Conservation (phyloP, 2,329 filamentous ascomycete species). For the Fusarium sp. region DNA sequence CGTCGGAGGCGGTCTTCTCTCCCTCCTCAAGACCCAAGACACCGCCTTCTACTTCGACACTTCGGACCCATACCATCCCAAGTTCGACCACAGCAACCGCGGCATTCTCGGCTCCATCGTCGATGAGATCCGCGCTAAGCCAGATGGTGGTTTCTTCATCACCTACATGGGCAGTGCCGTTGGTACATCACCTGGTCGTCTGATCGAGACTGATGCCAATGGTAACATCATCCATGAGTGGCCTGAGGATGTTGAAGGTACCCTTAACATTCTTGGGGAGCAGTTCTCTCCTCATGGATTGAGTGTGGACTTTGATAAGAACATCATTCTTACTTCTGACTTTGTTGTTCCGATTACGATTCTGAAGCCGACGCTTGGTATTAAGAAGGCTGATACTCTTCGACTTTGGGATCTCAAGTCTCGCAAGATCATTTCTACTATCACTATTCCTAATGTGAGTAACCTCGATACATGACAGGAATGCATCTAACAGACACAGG, state of each 20-base stretch:
- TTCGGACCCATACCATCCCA: conserved; percentile 67
- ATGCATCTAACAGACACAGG: conserved; percentile 45
- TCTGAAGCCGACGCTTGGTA: conserved; percentile 67
- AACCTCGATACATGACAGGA: rapidly evolving
- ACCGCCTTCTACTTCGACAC: conserved; percentile 73
- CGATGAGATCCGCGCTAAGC: conserved; percentile 73
- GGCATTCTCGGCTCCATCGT: conserved; percentile 69
- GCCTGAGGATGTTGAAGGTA: conserved; percentile 66
- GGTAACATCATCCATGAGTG: conserved; percentile 73
- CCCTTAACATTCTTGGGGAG: conserved; percentile 67
- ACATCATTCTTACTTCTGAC: conserved; percentile 70
- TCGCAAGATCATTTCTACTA: conserved; percentile 68
- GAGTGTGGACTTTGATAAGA: conserved; percentile 66
- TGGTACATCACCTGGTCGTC: conserved; percentile 68
- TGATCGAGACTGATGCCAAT: conserved; percentile 69
- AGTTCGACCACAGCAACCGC: conserved; percentile 70
- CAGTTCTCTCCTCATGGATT: conserved; percentile 73
- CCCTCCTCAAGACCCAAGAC: conserved; percentile 70
- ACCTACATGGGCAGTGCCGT: conserved; percentile 71
- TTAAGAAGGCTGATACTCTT: conserved; percentile 66
- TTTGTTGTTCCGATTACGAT: conserved; percentile 72
- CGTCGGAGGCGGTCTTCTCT: conserved; percentile 68
- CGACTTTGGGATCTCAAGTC: conserved; percentile 67
- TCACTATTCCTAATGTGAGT: conserved; percentile 67
- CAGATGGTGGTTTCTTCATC: conserved; percentile 70